Evolutionary conservation across 257 asterid genomes (phyloP).

Genomic region (Eustoma russellianum): DNA sequence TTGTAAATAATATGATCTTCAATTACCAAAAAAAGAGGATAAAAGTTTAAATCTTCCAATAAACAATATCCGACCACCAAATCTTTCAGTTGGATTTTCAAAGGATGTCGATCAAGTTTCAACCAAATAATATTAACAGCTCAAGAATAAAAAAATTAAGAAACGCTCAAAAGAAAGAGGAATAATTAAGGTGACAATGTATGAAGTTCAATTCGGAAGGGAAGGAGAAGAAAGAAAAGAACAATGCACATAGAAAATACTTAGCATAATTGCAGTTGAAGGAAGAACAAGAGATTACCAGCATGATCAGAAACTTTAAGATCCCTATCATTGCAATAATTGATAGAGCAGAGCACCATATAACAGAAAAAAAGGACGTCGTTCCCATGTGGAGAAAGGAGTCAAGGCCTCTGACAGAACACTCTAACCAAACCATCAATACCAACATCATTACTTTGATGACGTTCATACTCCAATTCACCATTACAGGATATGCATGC

Average conservation of each 20-base stretch:
- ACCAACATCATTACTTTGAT: slow-evolving; percentile 61
- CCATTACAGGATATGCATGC: slow-evolving; percentile 50
- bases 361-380: slow-evolving; percentile 66
- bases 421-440: slow-evolving; percentile 83
- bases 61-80: too few species aligned
- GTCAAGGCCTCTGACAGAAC: slow-evolving; percentile 77
- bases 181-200: too few species aligned
- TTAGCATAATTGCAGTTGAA: not conserved
- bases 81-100: too few species aligned
- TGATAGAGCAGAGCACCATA: slow-evolving; percentile 79
- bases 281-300: slow-evolving; percentile 44
- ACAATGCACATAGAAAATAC: too few species aligned
- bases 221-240: not conserved
- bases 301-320: slow-evolving; percentile 50
- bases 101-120: too few species aligned
- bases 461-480: slow-evolving; percentile 55
- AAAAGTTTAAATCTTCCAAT: too few species aligned
- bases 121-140: not conserved
- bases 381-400: slow-evolving; percentile 89
- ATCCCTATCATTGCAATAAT: slow-evolving; percentile 52
- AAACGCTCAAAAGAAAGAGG: too few species aligned
- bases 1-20: too few species aligned
- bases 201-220: too few species aligned
- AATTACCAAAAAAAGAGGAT: too few species aligned
- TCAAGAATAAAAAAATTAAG: too few species aligned